Evolutionary conservation across 345 rosid genomes (phyloP), one percentile per base, ranked within the genome.

Genomic region (Mercurialis annua): DNA sequence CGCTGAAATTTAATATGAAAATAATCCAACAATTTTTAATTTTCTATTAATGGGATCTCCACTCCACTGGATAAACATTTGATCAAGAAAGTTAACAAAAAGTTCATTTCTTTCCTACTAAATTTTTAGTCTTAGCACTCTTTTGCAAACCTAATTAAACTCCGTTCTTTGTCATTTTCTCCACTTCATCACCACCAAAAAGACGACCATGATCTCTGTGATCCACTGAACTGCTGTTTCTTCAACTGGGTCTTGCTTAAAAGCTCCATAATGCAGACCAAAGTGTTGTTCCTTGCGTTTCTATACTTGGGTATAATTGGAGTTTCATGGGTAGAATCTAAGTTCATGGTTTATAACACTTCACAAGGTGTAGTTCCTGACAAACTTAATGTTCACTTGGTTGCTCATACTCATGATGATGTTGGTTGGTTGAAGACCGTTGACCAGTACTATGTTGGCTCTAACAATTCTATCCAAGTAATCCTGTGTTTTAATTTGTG

Each of bases 351-450:
- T 34, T 94, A 91, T 74, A 86, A 94, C 80, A 94, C 99, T 66
- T 86, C 95, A n/a, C 84, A 85, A 61, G 71, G 87, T 43, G 77
- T 87, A 26, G 96, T 85, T 61, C 81, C 89, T 4, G 85, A 80
- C 58, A 94, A 94, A 77, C 86, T 94, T 68, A 94, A 94, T 65
- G 99, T 91, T 72, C 99, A 94, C 76, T 72, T 94, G 75, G 99
- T 94, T 69, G 81, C 95, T 76, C 99, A 94, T 69, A 74, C 96
- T 14, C 99, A 94, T 73, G 99, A 87, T 52, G 99, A 94, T 55
- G 99, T 94, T 66, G 99, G 99, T 62, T 91, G 99, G 97, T 73
- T 94, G 60, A 94, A 91, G 86, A 94, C 99, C 3, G 86, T 94
- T 78, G 99, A 91, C 68, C 99, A 94, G 83, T 94, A 94, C 83